Percentiles rank a stretch among this genome's conserved stretches.
These are phyloP conservation scores for Elongisporangium prolatum DNA, from an alignment of 352 stramenopile genomes.

Conservation along the genomic window DNA sequence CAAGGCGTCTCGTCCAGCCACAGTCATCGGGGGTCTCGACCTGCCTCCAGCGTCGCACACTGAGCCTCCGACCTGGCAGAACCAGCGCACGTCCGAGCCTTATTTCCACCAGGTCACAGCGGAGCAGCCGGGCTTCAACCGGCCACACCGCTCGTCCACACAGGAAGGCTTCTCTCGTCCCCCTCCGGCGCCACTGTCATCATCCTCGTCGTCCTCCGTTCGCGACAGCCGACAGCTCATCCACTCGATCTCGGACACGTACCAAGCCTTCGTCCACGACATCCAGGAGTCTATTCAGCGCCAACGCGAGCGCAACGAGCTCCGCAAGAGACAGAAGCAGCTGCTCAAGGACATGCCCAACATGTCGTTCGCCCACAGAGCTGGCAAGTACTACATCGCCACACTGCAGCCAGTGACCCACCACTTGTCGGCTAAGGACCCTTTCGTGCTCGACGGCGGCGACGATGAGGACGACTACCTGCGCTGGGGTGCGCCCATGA, in stretches of 20 bases:
- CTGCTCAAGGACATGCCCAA: constrained; percentile 71
- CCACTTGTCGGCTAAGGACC: constrained; percentile 6
- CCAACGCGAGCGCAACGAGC: constrained; percentile 41
- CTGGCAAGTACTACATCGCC: constrained; percentile 60
- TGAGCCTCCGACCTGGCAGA: background rate
- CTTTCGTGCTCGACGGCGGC: constrained; percentile 11
- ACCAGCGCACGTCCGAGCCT: background rate
- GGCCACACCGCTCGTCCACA: background rate
- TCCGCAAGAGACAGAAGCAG: constrained; percentile 39
- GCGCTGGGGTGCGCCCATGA: constrained; percentile 63
- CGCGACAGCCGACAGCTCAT: constrained; percentile 10
- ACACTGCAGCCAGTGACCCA: constrained; percentile 37
- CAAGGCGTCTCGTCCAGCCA: background rate
- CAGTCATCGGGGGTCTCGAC: background rate
- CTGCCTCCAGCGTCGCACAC: background rate
- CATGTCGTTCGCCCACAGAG: constrained; percentile 59
- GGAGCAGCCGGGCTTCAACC: background rate
- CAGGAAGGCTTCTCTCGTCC: background rate
- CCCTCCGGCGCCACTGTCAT: background rate
- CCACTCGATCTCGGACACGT: constrained; percentile 38
- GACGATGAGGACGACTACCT: constrained; percentile 32
- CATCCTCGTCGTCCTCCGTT: background rate
- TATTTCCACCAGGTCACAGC: background rate
- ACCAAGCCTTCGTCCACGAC: constrained; percentile 33
- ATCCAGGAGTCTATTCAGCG: constrained; percentile 34